Base-by-base conservation (phyloP, 1,284 basidiomycete species). In the Ustilago lituana region DNA sequence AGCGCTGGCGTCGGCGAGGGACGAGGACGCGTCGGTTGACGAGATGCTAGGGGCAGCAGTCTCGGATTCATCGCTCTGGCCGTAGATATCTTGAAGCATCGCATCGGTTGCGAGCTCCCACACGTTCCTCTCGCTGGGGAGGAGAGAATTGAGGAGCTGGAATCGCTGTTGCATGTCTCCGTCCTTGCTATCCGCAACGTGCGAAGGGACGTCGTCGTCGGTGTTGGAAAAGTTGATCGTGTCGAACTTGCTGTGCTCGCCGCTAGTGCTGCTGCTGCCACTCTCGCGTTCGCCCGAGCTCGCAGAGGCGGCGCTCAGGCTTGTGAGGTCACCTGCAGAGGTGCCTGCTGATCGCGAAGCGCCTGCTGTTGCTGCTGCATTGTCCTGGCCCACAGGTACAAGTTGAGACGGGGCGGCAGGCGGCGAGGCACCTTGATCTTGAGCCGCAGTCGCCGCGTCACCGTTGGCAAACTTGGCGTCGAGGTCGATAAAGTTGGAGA, bases 401-500 rank as follows among this genome's bases (percentile, higher is more conserved):
- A 47, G 33, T 57, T 57, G 46, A 70, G 62, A 15, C 61, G 61
- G 14, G 58, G 48, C 27, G 67, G 67, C 23, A 70, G 67, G 23
- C 67, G 61, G 24, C 61, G 57, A 33, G 67, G 67, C 40, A 70
- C 58, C 44, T 61, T 61, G 53, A 70, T 57, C 62, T 54, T 61
- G 58, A 70, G 49, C 54, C 57, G 49, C 50, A 70, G 51, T 37
- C 67, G 57, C 37, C 67, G 57, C 53, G 60, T 69, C 56, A 69
- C 66, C 27, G 49, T 56, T 37, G 57, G 50, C 58, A 47, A 47
- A 50, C 39, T 52, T 65, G 63, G 60, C 61, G 58, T 60, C 57
- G 57, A 70, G 57, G 58, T 70, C 58, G 47, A 70, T 65, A 39
- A 65, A 70, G 52, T 63, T 53, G 67, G 61, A 64, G 62, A 70